Percentiles rank a stretch among this genome's conserved stretches.
Conservation (phyloP, 1,284 basidiomycete species). For the Pseudozyma pruni region DNA sequence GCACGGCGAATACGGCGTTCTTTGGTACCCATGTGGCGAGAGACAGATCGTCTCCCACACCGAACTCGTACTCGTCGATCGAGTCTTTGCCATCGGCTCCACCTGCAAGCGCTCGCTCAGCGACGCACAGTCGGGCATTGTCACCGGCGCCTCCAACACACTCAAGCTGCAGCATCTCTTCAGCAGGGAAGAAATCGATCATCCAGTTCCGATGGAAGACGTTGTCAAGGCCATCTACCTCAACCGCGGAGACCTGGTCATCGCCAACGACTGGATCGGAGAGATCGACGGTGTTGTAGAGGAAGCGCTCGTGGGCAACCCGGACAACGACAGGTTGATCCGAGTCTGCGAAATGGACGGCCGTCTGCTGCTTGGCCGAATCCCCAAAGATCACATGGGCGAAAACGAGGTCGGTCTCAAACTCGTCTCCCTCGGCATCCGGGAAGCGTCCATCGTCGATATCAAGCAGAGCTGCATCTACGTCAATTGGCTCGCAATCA, state of each 20-base stretch:
- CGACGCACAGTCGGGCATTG: conserved; percentile 80
- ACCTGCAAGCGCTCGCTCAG: conserved; percentile 82
- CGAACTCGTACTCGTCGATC: conserved; percentile 79
- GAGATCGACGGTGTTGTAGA: conserved; percentile 80
- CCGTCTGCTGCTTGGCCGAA: conserved; percentile 31
- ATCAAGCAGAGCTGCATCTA: conserved; percentile 83
- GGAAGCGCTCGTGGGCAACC: conserved; percentile 76
- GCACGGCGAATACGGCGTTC: conserved; percentile 83
- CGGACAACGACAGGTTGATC: conserved; percentile 69
- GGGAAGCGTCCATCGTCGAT: conserved; percentile 71
- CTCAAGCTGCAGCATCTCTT: conserved; percentile 81
- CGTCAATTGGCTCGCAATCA: conserved; percentile 87
- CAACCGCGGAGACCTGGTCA: conserved; percentile 71
- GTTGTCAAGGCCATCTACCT: conserved; percentile 67
- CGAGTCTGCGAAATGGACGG: conserved; percentile 40
- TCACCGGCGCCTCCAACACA: conserved; percentile 75
- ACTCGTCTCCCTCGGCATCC: conserved; percentile 68
- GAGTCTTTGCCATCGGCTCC: conserved; percentile 81
- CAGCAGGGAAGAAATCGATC: conserved; percentile 74
- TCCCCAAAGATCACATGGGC: conserved; percentile 40
- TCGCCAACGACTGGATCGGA: conserved; percentile 86
- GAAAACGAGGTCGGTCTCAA: conserved; percentile 67
- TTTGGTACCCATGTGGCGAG: conserved; percentile 73
- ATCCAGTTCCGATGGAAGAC: conserved; percentile 76
- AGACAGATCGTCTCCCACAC: conserved; percentile 73